Evolutionary conservation across 176 grass and related monocot species (phyloP).

Genomic region (Canna indica): DNA sequence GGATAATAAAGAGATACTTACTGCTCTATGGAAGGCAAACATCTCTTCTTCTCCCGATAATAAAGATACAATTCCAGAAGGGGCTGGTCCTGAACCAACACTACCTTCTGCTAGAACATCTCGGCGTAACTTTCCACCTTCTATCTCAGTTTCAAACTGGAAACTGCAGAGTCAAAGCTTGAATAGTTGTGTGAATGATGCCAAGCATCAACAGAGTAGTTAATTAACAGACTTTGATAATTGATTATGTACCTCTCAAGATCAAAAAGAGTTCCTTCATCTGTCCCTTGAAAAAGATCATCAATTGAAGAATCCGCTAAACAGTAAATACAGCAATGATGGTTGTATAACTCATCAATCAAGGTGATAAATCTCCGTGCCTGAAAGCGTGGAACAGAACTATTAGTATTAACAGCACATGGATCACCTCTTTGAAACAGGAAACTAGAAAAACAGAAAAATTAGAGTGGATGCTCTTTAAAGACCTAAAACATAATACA

Average conservation of each 20-base stretch:
- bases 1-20: conserved; percentile 22
- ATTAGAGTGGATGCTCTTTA: background rate
- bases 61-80: conserved; percentile 43
- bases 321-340: conserved; percentile 76
- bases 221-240: background rate
- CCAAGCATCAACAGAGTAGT: background rate
- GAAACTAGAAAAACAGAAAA: background rate
- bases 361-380: conserved; percentile 88
- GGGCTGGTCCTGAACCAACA: conserved; percentile 34
- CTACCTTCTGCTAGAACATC: conserved; percentile 70
- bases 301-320: conserved; percentile 71
- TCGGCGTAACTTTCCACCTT: conserved; percentile 57
- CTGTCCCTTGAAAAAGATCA: conserved; percentile 86
- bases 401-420: background rate
- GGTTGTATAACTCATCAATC: conserved; percentile 93
- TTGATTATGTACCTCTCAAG: conserved; percentile 61
- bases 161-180: conserved; percentile 42
- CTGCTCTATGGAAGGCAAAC: conserved; percentile 82
- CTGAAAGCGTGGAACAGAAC: conserved; percentile 30
- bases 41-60: conserved; percentile 84
- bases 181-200: background rate
- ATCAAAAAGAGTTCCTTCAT: conserved; percentile 88
- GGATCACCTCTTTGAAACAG: background rate
- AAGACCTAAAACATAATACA: background rate
- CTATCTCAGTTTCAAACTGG: conserved; percentile 79